Evolutionary conservation across 192 early-diverging fungal species (phyloP).

Genomic region (Rhizophagus sp.): DNA sequence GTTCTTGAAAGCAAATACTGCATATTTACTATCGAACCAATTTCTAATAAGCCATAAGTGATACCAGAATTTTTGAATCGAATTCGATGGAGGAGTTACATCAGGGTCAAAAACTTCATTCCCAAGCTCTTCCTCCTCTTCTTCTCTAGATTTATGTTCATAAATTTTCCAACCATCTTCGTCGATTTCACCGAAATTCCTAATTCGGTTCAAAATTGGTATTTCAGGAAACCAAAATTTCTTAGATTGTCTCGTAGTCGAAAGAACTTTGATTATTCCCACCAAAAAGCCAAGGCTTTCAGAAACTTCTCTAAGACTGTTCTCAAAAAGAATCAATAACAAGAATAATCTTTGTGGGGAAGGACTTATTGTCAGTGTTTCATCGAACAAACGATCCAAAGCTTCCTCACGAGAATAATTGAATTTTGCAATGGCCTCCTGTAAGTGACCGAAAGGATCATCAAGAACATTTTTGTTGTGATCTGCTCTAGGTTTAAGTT

Average conservation of each 20-base stretch:
- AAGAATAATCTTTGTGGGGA: conserved; percentile 12
- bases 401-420: background rate
- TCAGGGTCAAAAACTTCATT: conserved; percentile 35
- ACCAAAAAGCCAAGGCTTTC: conserved; percentile 1
- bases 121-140: background rate
- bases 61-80: conserved; percentile 35
- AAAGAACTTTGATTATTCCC: conserved; percentile 3
- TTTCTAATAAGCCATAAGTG: conserved; percentile 27
- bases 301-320: conserved; percentile 12
- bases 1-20: conserved; percentile 34
- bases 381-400: background rate
- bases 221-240: conserved; percentile 11
- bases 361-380: background rate
- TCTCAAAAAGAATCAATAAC: conserved; percentile 12
- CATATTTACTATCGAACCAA: conserved; percentile 35
- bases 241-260: background rate
- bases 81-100: conserved; percentile 31
- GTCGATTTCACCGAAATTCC: conserved; percentile 1
- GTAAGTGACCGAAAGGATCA: background rate
- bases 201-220: conserved; percentile 20
- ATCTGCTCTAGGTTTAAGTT: background rate
- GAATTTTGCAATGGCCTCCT: conserved; percentile 7
- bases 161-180: conserved; percentile 18
- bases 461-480: conserved; percentile 10
- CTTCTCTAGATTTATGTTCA: background rate